These are phyloP conservation scores for Ceratocystiopsis brevicomis DNA, from an alignment of 2,329 filamentous ascomycete species.

Conservation along the genomic window DNA sequence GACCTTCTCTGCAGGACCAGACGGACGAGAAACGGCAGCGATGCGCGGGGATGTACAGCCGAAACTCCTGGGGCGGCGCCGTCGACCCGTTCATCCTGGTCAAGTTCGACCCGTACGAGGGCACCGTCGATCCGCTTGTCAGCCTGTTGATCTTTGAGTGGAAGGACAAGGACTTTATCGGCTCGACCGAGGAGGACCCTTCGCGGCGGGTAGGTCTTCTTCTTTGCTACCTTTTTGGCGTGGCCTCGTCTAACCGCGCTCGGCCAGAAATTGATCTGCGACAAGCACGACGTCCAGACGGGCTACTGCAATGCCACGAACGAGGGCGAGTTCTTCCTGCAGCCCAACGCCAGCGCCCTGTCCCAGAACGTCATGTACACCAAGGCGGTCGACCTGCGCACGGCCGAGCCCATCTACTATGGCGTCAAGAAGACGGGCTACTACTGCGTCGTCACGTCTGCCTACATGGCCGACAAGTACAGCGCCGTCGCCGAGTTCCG, in stretches of 20 bases:
- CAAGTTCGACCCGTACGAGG: slow-evolving; percentile 47
- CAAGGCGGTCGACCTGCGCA: slow-evolving; percentile 63
- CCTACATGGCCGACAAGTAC: slow-evolving; percentile 51
- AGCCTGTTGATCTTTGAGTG: slow-evolving; percentile 90
- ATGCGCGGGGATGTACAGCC: slow-evolving; percentile 89
- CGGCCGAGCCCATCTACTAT: slow-evolving; percentile 59
- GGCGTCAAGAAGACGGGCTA: slow-evolving; percentile 79
- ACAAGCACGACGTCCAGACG: slow-evolving; percentile 46
- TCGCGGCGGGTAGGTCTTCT: slow-evolving; percentile 13
- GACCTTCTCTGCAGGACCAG: slow-evolving; percentile 39
- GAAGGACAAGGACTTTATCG: slow-evolving; percentile 65
- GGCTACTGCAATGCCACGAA: slow-evolving; percentile 60
- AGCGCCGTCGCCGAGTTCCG: slow-evolving; percentile 73
- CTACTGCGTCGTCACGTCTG: slow-evolving; percentile 75
- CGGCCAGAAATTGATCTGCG: slow-evolving; percentile 49
- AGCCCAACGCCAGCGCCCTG: slow-evolving; percentile 51
- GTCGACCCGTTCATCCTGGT: slow-evolving; percentile 78
- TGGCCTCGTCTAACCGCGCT: too few species aligned
- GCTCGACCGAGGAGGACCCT: slow-evolving; percentile 36
- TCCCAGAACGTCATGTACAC: slow-evolving; percentile 59
- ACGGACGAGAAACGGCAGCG: slow-evolving; percentile 59
- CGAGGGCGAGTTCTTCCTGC: slow-evolving; percentile 67
- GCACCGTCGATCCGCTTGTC: slow-evolving; percentile 51
- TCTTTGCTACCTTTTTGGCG: not conserved
- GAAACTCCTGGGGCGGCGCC: slow-evolving; percentile 68